Evolutionary conservation across 2,329 filamentous ascomycete genomes (phyloP), one percentile per base, ranked within the genome.

Genomic region (Aphanoascus verrucosus): DNA sequence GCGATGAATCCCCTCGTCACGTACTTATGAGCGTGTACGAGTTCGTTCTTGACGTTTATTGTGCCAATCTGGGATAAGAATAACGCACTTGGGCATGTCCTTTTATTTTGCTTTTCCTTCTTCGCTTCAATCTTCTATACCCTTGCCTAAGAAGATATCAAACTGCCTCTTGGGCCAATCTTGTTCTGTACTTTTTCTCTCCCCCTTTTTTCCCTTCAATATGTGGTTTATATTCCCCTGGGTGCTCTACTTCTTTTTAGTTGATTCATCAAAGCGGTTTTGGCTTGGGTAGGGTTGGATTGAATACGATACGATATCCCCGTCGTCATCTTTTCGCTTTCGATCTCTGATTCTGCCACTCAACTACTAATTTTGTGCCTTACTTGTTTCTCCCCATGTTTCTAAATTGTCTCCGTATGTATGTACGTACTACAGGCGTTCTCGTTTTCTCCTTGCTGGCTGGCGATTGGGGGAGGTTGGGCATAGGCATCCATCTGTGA

Each of bases 181-280:
- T 28, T 7, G 23, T 28, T 28, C 7, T 28, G 23, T 28, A 35
- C 17, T 41, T 41, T 41, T 40, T 38, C 40, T 38, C 19, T 49
- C 23, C 38, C 12, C 40, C 37, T n/a, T 14, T 40, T 35, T 11
- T 28, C 42, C 42, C 48, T 42, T 23, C 38, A 43, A 35, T 50
- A 15, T 50, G 48, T 50, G 48, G 42, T 34, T 50, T 34, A n/a
- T 50, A 50, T 50, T 43, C 20, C 28, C 20, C 15, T 8, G 19
- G 4, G 19, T 28, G 28, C 38, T 20, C 23, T 41, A 37, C 17
- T 17, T 38, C 2, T 17, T 20, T 35, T 50, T n/a, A 50, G 23
- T 28, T 28, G 23, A 31, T 43, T 37, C 48, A 50, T 50, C 38
- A 17, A 38, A 23, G 38, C 2, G 28, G 48, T 14, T 49, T 42